Conservation (phyloP, 2,329 filamentous ascomycete species). For the Trichoderma asperellum region DNA sequence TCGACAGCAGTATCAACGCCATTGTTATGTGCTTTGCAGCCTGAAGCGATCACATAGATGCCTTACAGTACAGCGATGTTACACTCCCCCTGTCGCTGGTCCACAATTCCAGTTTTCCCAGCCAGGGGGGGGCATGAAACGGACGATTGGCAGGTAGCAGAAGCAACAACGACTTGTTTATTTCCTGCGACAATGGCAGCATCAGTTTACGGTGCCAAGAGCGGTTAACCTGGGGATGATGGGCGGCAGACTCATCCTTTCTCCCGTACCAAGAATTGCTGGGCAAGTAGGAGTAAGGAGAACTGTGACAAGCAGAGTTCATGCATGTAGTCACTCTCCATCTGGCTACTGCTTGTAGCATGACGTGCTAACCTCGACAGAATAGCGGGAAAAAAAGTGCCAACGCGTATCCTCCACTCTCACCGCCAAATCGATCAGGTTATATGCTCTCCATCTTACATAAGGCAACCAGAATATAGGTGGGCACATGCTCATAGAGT, state of each 20-base stretch:
- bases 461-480: neutral
- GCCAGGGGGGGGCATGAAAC: slow-evolving; percentile 13
- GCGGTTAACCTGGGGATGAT: slow-evolving; percentile 8
- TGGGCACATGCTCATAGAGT: neutral
- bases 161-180: neutral
- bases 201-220: neutral
- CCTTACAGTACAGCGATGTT: neutral
- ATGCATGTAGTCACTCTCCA: neutral
- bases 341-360: neutral
- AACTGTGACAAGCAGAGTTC: neutral
- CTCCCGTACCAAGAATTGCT: neutral
- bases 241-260: neutral
- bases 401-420: neutral
- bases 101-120: neutral
- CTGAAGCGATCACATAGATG: slow-evolving; percentile 2
- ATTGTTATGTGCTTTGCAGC: neutral
- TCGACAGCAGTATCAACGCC: neutral
- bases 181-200: slow-evolving; percentile 8
- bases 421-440: slow-evolving; percentile 1
- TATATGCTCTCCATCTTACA: neutral
- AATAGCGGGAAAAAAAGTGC: neutral
- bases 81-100: neutral
- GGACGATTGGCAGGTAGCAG: neutral
- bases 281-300: neutral
- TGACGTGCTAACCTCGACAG: neutral